phyloP scores from a whole-genome alignment of 2,329 filamentous ascomycete species.

The Neoascochyta sp. region DNA sequence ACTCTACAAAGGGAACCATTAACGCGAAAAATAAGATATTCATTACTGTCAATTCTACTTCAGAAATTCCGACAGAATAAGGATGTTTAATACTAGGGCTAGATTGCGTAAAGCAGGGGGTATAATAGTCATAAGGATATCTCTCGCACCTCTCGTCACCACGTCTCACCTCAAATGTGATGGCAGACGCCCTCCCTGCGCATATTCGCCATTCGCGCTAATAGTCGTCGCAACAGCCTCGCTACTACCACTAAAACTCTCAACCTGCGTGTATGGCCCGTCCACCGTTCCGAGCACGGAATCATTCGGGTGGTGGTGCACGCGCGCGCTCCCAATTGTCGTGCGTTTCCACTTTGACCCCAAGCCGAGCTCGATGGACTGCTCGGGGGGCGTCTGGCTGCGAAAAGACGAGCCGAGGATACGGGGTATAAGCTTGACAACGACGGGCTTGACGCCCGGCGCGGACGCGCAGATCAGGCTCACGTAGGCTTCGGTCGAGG shows the following conservation, averaged over 20 bases:
- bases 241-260: conserved; percentile 4
- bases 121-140: too few species aligned
- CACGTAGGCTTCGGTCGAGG: conserved; percentile 19
- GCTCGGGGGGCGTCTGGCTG: conserved; percentile 6
- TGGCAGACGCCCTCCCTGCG: too few species aligned
- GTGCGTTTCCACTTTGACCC: conserved; percentile 10
- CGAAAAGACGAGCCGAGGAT: conserved; percentile 12
- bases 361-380: conserved; percentile 8
- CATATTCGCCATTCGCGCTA: too few species aligned
- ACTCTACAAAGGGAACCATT: too few species aligned
- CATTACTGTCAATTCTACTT: too few species aligned
- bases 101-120: too few species aligned
- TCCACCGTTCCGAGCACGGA: conserved; percentile 6
- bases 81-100: too few species aligned
- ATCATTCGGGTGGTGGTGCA: conserved; percentile 3
- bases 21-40: too few species aligned
- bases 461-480: conserved; percentile 19
- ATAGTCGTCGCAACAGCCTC: too few species aligned
- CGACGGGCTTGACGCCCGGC: conserved; percentile 17
- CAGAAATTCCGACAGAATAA: too few species aligned
- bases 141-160: too few species aligned
- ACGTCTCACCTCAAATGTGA: too few species aligned
- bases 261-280: conserved; percentile 12
- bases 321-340: conserved; percentile 7
- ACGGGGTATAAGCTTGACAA: conserved; percentile 16